A percentile compares a stretch with the other conserved stretches of the same genome.
Conservation (phyloP, 1,139 yeast species). For the Geotrichum klebahnii region DNA sequence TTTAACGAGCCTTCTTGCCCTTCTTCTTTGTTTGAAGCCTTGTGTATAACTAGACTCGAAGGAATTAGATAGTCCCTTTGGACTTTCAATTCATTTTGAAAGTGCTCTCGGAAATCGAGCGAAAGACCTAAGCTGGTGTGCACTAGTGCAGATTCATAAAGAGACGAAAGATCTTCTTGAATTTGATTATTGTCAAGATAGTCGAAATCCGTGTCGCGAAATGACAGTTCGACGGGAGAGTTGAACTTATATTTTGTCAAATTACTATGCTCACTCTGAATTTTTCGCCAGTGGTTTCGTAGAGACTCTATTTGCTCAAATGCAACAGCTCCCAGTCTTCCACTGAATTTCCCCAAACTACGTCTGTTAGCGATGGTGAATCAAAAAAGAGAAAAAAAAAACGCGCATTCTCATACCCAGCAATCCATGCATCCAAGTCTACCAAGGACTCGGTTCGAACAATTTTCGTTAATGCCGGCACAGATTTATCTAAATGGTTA, state of each 20-base stretch:
- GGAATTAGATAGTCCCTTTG: slow-evolving; percentile 76
- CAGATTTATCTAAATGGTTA: slow-evolving; percentile 47
- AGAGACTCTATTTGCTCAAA: slow-evolving; percentile 54
- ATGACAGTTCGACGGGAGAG: slow-evolving; percentile 76
- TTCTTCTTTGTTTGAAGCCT: slow-evolving; percentile 20
- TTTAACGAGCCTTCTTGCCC: slow-evolving; percentile 25
- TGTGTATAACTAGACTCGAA: slow-evolving; percentile 26
- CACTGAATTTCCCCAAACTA: slow-evolving; percentile 18
- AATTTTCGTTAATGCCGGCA: slow-evolving; percentile 71
- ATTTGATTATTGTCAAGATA: slow-evolving; percentile 43
- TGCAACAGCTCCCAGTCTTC: slow-evolving; percentile 40
- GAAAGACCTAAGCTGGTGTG: slow-evolving; percentile 68
- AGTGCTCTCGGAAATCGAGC: slow-evolving; percentile 56
- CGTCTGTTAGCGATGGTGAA: no score
- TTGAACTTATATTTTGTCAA: slow-evolving; percentile 66
- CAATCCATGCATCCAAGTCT: slow-evolving; percentile 60
- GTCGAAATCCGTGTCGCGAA: slow-evolving; percentile 53
- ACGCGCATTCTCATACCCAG: no score
- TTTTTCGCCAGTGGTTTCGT: slow-evolving; percentile 55
- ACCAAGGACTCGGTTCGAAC: slow-evolving; percentile 77
- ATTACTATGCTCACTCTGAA: slow-evolving; percentile 42
- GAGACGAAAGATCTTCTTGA: slow-evolving; percentile 58
- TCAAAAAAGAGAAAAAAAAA: no score
- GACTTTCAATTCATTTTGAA: slow-evolving; percentile 67
- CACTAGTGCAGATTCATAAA: slow-evolving; percentile 80